phyloP scores from a whole-genome alignment of 257 asterid genomes.

The Gynochthodes officinalis region DNA sequence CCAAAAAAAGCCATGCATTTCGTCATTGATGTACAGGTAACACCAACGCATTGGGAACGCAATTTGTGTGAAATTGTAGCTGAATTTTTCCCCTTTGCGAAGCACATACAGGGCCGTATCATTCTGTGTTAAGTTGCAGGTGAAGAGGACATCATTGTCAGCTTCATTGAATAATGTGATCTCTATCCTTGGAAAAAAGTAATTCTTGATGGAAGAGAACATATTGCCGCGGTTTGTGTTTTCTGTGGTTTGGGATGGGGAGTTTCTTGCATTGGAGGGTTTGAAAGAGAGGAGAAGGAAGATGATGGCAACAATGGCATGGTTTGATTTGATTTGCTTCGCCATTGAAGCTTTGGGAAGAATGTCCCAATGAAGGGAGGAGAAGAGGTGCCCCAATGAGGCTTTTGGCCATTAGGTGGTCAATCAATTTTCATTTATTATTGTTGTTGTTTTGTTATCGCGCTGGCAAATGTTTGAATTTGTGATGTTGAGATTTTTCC shows the following conservation, averaged over 20 bases:
- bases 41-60: constrained; percentile 33
- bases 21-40: constrained; percentile 23
- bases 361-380: background rate
- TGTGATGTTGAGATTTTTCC: background rate
- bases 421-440: background rate
- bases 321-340: background rate
- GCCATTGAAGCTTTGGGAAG: constrained; percentile 1
- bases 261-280: background rate
- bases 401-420: background rate
- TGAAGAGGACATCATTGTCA: constrained; percentile 4
- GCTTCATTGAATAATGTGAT: constrained; percentile 22
- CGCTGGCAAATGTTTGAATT: background rate
- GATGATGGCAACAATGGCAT: constrained; percentile 4
- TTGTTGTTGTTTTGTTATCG: background rate
- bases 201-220: background rate
- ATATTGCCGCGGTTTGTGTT: too few relatives aligned
- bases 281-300: constrained; percentile 1
- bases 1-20: constrained; percentile 22
- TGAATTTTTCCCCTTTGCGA: background rate
- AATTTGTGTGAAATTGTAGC: constrained; percentile 21
- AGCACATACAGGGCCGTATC: constrained; percentile 3
- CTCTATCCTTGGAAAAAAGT: constrained; percentile 16
- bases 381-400: background rate
- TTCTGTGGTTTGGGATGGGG: background rate
- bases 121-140: constrained; percentile 12